phyloP scores from a whole-genome alignment of 2,329 filamentous ascomycete genomes.

The Colletotrichum sp. region DNA sequence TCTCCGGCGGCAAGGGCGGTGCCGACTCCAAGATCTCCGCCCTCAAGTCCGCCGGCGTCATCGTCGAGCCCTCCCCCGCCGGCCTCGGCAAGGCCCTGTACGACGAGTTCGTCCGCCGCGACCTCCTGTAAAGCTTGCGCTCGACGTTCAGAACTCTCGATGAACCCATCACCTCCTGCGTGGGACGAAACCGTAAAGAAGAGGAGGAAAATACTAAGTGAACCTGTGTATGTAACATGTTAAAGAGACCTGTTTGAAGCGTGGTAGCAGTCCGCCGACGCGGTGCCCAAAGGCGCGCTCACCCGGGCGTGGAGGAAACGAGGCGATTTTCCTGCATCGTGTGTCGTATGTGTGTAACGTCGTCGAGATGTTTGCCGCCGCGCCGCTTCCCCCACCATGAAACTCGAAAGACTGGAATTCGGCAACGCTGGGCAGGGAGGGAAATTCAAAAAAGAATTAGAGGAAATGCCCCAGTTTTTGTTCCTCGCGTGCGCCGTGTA shows the following conservation, averaged over 20 bases:
- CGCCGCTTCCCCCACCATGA: neutral
- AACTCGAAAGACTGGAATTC: constrained; percentile 3
- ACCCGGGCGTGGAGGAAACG: neutral
- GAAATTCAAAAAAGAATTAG: neutral
- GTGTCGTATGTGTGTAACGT: neutral
- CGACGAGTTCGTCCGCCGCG: constrained; percentile 93
- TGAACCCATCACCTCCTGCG: neutral
- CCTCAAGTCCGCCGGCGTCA: constrained; percentile 89
- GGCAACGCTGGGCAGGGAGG: neutral
- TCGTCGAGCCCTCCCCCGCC: constrained; percentile 95
- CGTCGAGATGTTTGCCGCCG: neutral
- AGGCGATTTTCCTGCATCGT: neutral
- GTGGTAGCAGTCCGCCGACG: neutral
- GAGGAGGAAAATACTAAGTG: neutral
- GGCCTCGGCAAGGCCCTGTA: constrained; percentile 91
- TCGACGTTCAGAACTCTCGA: neutral
- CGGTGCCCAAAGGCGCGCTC: neutral
- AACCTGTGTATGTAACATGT: constrained; percentile 22
- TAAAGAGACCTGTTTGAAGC: constrained; percentile 17
- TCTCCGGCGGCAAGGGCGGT: constrained; percentile 95
- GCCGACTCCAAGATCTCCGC: constrained; percentile 98
- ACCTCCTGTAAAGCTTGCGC: constrained; percentile 74
- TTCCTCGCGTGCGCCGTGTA: neutral
- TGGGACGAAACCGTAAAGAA: neutral
- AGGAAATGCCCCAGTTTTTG: neutral